phyloP scores from a whole-genome alignment of 2,329 filamentous ascomycete species.

The Epichloe scottii region DNA sequence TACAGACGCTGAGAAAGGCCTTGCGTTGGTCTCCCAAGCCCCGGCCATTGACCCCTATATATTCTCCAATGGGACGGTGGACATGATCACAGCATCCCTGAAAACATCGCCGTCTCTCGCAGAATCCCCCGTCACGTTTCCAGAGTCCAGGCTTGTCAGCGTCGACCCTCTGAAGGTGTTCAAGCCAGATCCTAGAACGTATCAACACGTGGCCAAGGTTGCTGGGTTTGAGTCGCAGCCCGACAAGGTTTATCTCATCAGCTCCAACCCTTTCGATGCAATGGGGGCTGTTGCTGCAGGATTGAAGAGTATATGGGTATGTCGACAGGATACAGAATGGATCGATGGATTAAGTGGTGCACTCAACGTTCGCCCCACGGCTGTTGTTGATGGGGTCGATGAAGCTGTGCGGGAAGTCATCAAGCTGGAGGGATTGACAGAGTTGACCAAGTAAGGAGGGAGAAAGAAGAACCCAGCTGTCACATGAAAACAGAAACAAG shows the following conservation, averaged over 20 bases:
- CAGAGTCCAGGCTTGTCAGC: slow-evolving; percentile 31
- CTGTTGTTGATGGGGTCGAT: neutral
- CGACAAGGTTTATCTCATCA: slow-evolving; percentile 53
- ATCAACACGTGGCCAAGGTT: slow-evolving; percentile 42
- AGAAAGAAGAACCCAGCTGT: neutral
- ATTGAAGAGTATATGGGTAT: slow-evolving; percentile 11
- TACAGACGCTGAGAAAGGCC: slow-evolving; percentile 44
- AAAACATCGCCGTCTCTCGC: slow-evolving; percentile 42
- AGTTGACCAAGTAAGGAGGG: too few relatives aligned
- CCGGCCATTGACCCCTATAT: slow-evolving; percentile 39
- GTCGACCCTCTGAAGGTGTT: slow-evolving; percentile 48
- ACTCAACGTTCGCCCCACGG: neutral
- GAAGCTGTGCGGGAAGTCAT: slow-evolving; percentile 1
- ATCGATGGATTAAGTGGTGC: slow-evolving; percentile 2
- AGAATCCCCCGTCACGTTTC: slow-evolving; percentile 20
- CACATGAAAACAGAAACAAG: neutral
- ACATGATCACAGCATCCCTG: slow-evolving; percentile 51
- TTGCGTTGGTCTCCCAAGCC: slow-evolving; percentile 33
- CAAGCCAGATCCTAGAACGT: slow-evolving; percentile 53
- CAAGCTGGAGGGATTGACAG: neutral
- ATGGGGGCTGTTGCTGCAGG: slow-evolving; percentile 39
- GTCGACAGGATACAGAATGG: slow-evolving; percentile 9
- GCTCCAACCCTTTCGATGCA: slow-evolving; percentile 62
- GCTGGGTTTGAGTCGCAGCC: slow-evolving; percentile 33
- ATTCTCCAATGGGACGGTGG: slow-evolving; percentile 57